Evolutionary conservation across 2,329 filamentous ascomycete genomes (phyloP), one percentile per base, ranked within the genome.

Genomic region (Trichoderma afroharzianum): DNA sequence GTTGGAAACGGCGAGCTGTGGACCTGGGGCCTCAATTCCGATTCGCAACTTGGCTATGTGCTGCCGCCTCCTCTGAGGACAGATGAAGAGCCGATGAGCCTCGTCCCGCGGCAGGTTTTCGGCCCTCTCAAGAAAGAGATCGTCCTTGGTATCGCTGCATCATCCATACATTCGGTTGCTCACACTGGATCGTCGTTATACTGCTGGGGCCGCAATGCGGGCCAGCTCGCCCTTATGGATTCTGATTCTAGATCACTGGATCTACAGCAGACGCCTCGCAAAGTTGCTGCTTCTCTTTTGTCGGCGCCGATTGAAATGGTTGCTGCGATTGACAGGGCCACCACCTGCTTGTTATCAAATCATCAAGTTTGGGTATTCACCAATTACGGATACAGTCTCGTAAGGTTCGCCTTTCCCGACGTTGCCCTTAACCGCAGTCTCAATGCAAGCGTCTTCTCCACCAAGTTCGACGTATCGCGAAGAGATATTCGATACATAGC

Each of bases 151-250:
- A 88, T 95, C 70, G 94, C 96, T 2, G 95, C 96, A 7, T 98
- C 96, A 2, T 87, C 93, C 0, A 90, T 97, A 50, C 96, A 99
- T 81, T 98, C 96, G 0, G 95, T 97, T 3, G 93, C 94, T 0
- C 92, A 96, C 77, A 98, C 94, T 0, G 86, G 88, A 1, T 89
- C 90, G 0, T 93, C 93, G 1, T 83, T 99, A 1, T 99, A 93
- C 79, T 97, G 94, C 2, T 99, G 97, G 86, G 96, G 96, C 26
- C 97, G 96, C 77, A 99, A 98, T 76, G 90, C 94, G 76, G 96
- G 96, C 2, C 96, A 99, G 80, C 87, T 99, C 61, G 96, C 94
- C 6, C 87, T 99, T 68, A 94, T 98, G 83, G 96, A 98, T 79
- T 95, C 96, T 0, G 95, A 98, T 81, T 97, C 96, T 30, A 90